Evolutionary conservation across 345 rosid genomes (phyloP), one percentile per base, ranked within the genome.

Genomic region (Citrus medica): DNA sequence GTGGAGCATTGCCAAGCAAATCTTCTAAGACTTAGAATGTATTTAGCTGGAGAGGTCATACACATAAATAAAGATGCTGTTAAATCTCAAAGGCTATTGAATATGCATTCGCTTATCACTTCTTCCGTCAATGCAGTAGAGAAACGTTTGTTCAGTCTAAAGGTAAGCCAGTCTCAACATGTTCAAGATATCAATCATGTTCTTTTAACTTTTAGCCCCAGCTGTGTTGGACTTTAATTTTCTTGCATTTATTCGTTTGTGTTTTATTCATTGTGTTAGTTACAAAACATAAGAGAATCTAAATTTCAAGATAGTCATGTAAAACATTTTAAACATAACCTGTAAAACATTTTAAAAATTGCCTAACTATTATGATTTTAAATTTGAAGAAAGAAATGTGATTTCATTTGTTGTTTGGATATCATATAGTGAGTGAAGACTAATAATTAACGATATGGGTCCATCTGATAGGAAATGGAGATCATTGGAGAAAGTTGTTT

Each of bases 21-120:
- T 76, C 82, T 79, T 78, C 91, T 92, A 88, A 89, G 91, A 78
- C 98, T 95, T 71, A 88, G 94, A 81, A 94, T 93, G 99, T 91
- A 82, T 88, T 86, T 95, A 75, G 86, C 80, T 73, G 97, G 91
- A 83, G 98, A 95, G 79, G 80, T 89, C 21, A 79, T 78, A 67
- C 79, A 84, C 62, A 81, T 88, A 64, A 84, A 86, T 77, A 81
- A 78, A 56, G 88, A 82, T 67, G 82, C 77, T 74, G 86, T 82
- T 71, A 62, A 89, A 73, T 80, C 90, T 81, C 68, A 81, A 76
- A 83, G 94, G 81, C 86, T 95, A 79, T 72, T 85, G 40, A 87
- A 84, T 63, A 89, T 95, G 93, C 86, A 83, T 7, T 66, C 85
- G 74, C 88, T 84, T 79, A 79, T 91, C 65, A 88, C 97, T 75